Evolutionary conservation across 1,284 basidiomycete species (phyloP), one percentile per base, ranked within the genome.

Genomic region (Leccinum insigne): DNA sequence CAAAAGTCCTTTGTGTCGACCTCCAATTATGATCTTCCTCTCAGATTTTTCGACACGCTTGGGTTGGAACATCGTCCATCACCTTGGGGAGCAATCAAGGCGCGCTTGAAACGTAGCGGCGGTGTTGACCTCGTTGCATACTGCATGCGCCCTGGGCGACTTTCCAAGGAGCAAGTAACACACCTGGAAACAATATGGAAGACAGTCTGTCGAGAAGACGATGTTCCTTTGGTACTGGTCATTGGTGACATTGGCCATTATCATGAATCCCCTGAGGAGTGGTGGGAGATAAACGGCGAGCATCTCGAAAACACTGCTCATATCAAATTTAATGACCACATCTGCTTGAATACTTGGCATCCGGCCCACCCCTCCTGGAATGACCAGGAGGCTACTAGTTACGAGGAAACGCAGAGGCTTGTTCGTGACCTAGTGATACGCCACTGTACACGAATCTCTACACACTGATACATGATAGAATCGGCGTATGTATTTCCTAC

Each of bases 271-370:
- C 71, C 70, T 16, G 68, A 73, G 16, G 40, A 63, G n/a, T 77
- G 77, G 77, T 77, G 76, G 76, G 62, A 65, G 40, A 21, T 16
- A 38, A 77, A 79, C n/a, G 61, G 61, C 18, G 62, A 69, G 16
- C 1, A 65, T 61, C 60, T 74, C 0, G 11, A 38, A 58, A 54
- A 38, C 4, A 44, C 32, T 11, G 62, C 59, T 16, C 63, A 61
- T 54, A 71, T 70, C 23, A 62, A 18, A 10, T 75, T 77, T 54
- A 10, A 68, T 60, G 75, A 67, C 42, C 65, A 75, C 52, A 58
- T 72, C 29, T 73, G 73, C 32, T 9, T 75, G 58, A 75, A 72
- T 44, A 64, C 75, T 14, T 64, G 66, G 63, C 58, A 60, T 16
- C 13, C 61, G 14, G 14, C 32, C 18, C 75, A 75, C 26, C 59